phyloP scores from a whole-genome alignment of 2,329 filamentous ascomycete genomes.

The Colletotrichum spaethianum region DNA sequence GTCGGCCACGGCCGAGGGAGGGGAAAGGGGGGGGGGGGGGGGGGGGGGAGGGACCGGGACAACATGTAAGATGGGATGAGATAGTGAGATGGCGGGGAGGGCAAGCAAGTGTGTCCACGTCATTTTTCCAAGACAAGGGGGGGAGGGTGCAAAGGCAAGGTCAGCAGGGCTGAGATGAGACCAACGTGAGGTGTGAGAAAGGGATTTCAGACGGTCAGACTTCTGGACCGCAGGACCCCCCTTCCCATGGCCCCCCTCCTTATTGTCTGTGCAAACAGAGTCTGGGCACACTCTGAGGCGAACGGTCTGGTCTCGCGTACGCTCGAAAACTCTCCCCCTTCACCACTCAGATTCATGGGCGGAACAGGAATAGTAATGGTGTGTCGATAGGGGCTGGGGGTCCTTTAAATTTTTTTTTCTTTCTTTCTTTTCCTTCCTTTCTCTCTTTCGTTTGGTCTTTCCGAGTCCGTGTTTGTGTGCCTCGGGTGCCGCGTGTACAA shows the following conservation, averaged over 20 bases:
- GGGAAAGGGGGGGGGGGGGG: background rate
- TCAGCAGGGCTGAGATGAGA: slow-evolving; percentile 39
- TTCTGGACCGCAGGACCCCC: background rate
- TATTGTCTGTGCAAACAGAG: background rate
- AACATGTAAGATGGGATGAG: slow-evolving; percentile 16
- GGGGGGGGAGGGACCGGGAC: background rate
- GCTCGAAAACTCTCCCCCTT: background rate
- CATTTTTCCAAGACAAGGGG: slow-evolving; percentile 6
- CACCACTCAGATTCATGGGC: background rate
- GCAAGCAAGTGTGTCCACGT: slow-evolving; percentile 5
- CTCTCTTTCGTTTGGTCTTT: too few relatives aligned
- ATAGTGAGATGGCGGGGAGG: slow-evolving; percentile 6
- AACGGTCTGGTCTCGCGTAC: background rate
- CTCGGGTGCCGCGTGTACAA: background rate
- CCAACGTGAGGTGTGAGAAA: slow-evolving; percentile 22
- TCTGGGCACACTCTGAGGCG: background rate
- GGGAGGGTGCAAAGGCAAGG: background rate
- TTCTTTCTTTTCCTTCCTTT: too few relatives aligned
- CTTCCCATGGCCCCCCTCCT: background rate
- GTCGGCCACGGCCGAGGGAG: slow-evolving; percentile 9
- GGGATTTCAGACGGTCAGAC: slow-evolving; percentile 6
- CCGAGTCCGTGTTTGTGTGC: background rate
- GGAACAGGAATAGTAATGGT: background rate
- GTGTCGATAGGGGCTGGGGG: background rate
- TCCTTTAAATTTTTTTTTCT: too few relatives aligned